Base-by-base conservation (phyloP, 2,329 filamentous ascomycete species). In the Fusarium subtropicale region DNA sequence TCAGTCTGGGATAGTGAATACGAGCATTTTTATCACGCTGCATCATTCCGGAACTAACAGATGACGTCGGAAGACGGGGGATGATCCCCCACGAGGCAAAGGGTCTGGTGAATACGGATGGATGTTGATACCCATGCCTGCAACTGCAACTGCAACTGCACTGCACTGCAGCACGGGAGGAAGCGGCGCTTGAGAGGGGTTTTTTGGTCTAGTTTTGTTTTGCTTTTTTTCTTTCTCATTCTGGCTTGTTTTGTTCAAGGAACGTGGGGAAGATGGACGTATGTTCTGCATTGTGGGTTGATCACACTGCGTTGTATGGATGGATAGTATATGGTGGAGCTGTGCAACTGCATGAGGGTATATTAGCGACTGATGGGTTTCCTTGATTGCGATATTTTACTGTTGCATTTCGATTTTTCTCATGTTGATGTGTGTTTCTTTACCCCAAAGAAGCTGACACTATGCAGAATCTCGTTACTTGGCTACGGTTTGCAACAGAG, bases 261-360 rank as follows among this genome's bases (percentile, higher is more conserved):
- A 62, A 52, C 56, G 62, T 66, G 51, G 62, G 56, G 48, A 51
- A 39, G 22, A 51, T 5, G 9, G 56, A 55, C 39, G 24, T 61
- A 66, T 62, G 64, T 65, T 65, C 60, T 60, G 62, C 62, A 66
- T 66, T 66, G 57, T 45, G 39, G 38, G n/a, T 58, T 52, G 39
- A 44, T 45, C 13, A 24, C 15, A 45, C 24, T 38, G 30, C 58
- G 39, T 36, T 44, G 46, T 36, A 56, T 41, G n/a, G 18, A 46
- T 46, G 18, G 26, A 31, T 46, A 46, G 5, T n/a, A 26, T 18
- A 45, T 50, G 39, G 53, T 42, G 51, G 61, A 56, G 38, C 20
- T 61, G 13, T 15, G 45, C 28, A 22, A 41, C 15, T 41, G 34
- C 22, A 47, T 42, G 31, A 31, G 39, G 30, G 41, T 46, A 33